Base-by-base conservation (phyloP, 495 filamentous ascomycete species). In the Hypoxylon perforatum region DNA sequence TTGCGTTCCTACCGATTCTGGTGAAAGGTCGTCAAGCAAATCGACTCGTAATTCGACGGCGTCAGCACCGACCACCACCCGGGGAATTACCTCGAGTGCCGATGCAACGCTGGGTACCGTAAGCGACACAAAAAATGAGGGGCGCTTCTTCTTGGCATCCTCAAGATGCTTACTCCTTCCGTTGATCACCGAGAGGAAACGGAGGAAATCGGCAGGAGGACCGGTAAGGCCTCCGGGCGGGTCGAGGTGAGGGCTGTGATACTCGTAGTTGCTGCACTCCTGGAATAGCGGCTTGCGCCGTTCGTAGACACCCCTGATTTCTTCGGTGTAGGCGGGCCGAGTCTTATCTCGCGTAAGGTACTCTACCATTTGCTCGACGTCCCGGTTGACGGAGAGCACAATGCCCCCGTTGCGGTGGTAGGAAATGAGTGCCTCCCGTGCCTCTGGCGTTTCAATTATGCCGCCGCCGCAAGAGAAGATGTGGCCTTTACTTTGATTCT, bases 1-100 rank as follows among this genome's bases (percentile, higher is more conserved):
- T 68, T 98, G 93, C 44, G 89, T 87, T 33, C 88, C 85, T 28
- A 98, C 85, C 61, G 89, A 97, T 56, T 96, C 92, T 0, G 84
- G 83, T 9, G 84, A 76, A 15, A 90, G 87, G 65, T 97, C 93
- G 69, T 91, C 81, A 18, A 99, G 82, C 23, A 99, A 79, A 78
- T 99, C 95, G n/a, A 97, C 92, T 4, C 95, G 87, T 54, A 98
- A 72, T 77, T 99, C 95, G 7, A 98, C 90, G 14, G 96, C 96
- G 77, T 99, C 95, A 11, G 91, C 91, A 9, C 95, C 96, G 47
- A 96, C 87, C 15, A 87, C 88, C 23, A 91, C 89, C 63, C 86
- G 80, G n/a, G 86, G 85, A 48, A 98, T 80, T 48, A 87, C 78
- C 33, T 90, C 83, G 10, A 88, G 72, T 8, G 85, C 84, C 2